Evolutionary conservation across 257 asterid species (phyloP).

Genomic region (Gardenia jasminoides): DNA sequence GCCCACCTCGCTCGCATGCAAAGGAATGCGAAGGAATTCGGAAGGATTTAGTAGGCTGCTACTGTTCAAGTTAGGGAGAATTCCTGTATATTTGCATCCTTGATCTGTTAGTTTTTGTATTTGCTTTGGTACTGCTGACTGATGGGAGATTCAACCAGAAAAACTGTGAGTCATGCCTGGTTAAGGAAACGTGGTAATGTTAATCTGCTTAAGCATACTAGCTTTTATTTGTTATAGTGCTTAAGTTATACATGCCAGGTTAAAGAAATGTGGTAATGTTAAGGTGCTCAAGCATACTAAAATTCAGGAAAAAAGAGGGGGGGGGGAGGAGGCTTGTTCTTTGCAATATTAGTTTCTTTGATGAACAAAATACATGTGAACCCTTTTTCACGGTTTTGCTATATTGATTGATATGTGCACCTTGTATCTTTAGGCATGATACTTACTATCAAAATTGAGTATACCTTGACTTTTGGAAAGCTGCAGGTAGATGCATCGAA

Average conservation of each 20-base stretch:
- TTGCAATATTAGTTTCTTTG: constrained; percentile 1
- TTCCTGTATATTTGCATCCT: neutral
- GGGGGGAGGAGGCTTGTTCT: neutral
- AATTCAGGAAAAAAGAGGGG: no score
- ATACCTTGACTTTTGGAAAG: neutral
- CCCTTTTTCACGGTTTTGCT: neutral
- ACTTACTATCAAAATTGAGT: neutral
- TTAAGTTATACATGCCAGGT: no score
- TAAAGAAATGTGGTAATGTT: no score
- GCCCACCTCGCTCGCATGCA: neutral
- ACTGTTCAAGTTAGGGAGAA: neutral
- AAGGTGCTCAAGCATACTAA: no score
- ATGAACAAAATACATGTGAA: neutral
- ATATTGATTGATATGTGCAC: neutral
- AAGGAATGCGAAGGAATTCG: neutral
- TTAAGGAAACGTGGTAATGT: neutral
- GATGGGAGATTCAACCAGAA: neutral
- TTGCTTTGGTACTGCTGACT: neutral
- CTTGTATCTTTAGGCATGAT: neutral
- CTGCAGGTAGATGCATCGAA: neutral
- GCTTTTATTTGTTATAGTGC: neutral
- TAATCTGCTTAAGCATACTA: neutral
- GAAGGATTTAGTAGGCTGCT: neutral
- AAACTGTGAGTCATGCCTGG: neutral
- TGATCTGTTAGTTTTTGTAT: neutral